These are phyloP conservation scores for Agrocybe praecox DNA, from an alignment of 768 basidiomycete genomes.

Conservation along the genomic window DNA sequence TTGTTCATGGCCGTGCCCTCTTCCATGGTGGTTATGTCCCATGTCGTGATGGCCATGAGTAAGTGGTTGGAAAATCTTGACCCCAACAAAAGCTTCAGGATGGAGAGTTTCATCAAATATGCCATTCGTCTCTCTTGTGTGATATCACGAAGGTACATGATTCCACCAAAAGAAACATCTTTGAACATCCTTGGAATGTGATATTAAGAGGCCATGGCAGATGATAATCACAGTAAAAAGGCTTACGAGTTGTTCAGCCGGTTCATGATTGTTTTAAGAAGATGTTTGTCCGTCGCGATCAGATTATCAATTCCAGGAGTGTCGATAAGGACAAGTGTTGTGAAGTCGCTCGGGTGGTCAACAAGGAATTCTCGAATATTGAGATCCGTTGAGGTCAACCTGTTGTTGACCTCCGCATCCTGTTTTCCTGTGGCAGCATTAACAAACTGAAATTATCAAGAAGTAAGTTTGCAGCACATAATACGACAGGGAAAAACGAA, in stretches of 20 bases:
- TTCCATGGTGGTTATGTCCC: too few relatives aligned
- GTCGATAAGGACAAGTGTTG: not conserved
- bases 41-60: not conserved
- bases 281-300: too few relatives aligned
- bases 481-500: not conserved
- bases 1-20: too few relatives aligned
- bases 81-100: not conserved
- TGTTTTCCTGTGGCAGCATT: not conserved
- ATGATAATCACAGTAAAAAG: too few relatives aligned
- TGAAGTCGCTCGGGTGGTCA: not conserved
- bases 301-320: constrained; percentile 3
- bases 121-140: not conserved
- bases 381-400: not conserved
- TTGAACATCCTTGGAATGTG: not conserved
- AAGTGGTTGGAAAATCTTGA: not conserved
- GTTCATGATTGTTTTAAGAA: too few relatives aligned
- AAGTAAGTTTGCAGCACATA: too few relatives aligned
- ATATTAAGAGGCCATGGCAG: not conserved
- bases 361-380: too few relatives aligned
- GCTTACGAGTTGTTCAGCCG: too few relatives aligned
- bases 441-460: not conserved
- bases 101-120: not conserved
- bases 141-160: not conserved
- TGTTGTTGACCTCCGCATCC: not conserved
- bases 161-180: not conserved